phyloP scores from a whole-genome alignment of 495 filamentous ascomycete genomes.

The Annulohypoxylon bovei region DNA sequence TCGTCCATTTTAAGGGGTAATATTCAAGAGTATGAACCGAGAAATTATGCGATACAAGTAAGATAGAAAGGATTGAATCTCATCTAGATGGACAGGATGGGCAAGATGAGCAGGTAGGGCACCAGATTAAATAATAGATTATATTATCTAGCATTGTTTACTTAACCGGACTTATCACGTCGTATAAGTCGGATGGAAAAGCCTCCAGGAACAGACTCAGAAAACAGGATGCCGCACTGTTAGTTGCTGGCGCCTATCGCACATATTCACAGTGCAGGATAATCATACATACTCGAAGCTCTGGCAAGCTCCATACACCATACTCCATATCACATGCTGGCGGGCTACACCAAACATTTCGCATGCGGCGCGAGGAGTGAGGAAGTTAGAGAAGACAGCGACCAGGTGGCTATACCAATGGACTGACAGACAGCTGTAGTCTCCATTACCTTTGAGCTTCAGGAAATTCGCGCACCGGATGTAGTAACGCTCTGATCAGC shows the following conservation, averaged over 20 bases:
- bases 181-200: conserved; percentile 3
- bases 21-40: conserved; percentile 2
- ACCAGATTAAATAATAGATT: conserved; percentile 3
- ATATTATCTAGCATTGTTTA: not conserved
- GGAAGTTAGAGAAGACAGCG: not conserved
- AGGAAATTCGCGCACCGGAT: conserved; percentile 47
- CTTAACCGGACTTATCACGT: not conserved
- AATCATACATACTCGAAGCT: conserved; percentile 31
- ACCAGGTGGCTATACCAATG: conserved; percentile 16
- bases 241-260: not conserved
- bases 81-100: not conserved
- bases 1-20: conserved; percentile 31
- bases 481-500: conserved; percentile 31
- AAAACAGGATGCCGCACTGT: conserved; percentile 45
- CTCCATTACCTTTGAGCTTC: conserved; percentile 10
- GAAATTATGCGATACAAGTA: not conserved
- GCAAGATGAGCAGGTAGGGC: not conserved
- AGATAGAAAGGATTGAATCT: not conserved
- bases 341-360: not conserved
- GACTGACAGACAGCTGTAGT: conserved; percentile 1
- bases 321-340: conserved; percentile 30
- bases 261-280: conserved; percentile 32
- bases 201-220: not conserved
- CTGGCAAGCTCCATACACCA: conserved; percentile 6
- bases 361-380: not conserved